Evolutionary conservation across 805 yeast species (phyloP).

Genomic region (Candida insectorum): DNA sequence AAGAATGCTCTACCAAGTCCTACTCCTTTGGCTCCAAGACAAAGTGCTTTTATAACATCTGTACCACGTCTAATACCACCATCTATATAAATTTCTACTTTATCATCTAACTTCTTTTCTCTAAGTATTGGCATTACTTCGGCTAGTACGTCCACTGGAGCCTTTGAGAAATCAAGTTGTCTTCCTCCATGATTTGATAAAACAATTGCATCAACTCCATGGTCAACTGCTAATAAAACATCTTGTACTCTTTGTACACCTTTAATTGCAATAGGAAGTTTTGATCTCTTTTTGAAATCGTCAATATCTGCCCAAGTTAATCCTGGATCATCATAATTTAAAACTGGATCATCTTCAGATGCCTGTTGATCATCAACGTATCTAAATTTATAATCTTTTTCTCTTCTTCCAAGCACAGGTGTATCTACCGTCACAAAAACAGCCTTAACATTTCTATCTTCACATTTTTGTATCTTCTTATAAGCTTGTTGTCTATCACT

Average conservation of each 20-base stretch:
- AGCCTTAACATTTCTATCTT: slow-evolving; percentile 40
- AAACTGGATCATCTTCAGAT: slow-evolving; percentile 7
- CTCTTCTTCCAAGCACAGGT: slow-evolving; percentile 52
- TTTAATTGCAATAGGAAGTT: slow-evolving; percentile 60
- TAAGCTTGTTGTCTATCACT: slow-evolving; percentile 30
- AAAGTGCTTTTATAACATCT: slow-evolving; percentile 62
- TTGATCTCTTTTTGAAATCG: slow-evolving; percentile 52
- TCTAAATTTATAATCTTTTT: slow-evolving; percentile 41
- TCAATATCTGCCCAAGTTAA: slow-evolving; percentile 36
- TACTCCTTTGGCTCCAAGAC: slow-evolving; percentile 68
- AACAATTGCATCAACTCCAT: slow-evolving; percentile 76
- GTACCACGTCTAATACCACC: slow-evolving; percentile 72
- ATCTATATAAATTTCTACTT: slow-evolving; percentile 55
- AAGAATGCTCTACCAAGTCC: slow-evolving; percentile 68
- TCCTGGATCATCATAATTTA: slow-evolving; percentile 12
- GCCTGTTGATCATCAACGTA: slow-evolving; percentile 24
- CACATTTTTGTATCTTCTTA: slow-evolving; percentile 34
- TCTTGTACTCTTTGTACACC: slow-evolving; percentile 87
- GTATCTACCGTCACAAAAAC: slow-evolving; percentile 56
- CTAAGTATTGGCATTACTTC: slow-evolving; percentile 58
- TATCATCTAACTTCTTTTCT: slow-evolving; percentile 43
- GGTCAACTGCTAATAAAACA: slow-evolving; percentile 66
- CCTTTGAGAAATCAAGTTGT: slow-evolving; percentile 78
- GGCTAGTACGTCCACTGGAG: slow-evolving; percentile 71
- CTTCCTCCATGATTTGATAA: slow-evolving; percentile 89